Conservation (phyloP, 768 basidiomycete species). For the Punctularia strigosozonata region DNA sequence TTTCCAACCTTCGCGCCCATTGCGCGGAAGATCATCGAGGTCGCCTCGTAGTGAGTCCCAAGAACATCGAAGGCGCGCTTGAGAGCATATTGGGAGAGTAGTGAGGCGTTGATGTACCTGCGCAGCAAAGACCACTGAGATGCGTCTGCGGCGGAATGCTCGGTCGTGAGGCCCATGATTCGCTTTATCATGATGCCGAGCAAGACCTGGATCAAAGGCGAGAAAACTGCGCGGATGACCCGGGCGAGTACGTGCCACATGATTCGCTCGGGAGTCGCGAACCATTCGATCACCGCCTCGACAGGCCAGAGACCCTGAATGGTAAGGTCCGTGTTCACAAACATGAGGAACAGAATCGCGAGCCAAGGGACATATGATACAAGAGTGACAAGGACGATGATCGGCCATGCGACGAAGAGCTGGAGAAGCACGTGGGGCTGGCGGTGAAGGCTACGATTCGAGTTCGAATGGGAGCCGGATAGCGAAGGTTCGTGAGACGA, state of each 20-base stretch:
- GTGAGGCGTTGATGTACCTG: constrained; percentile 24
- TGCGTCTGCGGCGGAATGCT: constrained; percentile 13
- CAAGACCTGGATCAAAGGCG: constrained; percentile 26
- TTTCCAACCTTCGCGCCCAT: constrained; percentile 39
- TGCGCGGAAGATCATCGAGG: constrained; percentile 30
- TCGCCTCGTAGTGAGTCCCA: constrained; percentile 33
- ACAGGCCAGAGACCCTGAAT: constrained; percentile 19
- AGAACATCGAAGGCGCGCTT: constrained; percentile 28
- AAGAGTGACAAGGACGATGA: constrained; percentile 23
- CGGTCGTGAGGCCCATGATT: constrained; percentile 25
- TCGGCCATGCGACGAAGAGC: constrained; percentile 27
- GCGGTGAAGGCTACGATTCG: constrained; percentile 24
- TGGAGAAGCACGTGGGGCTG: constrained; percentile 22
- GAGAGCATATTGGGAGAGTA: constrained; percentile 25
- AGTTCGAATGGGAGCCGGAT: constrained; percentile 24
- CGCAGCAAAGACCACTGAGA: constrained; percentile 22
- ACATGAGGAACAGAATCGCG: constrained; percentile 26
- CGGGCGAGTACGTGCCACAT: constrained; percentile 28
- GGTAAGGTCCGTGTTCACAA: constrained; percentile 20
- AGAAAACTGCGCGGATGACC: constrained; percentile 22
- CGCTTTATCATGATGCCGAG: constrained; percentile 30
- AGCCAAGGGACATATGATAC: constrained; percentile 33
- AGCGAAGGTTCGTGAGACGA: constrained; percentile 28
- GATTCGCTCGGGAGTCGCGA: constrained; percentile 27
- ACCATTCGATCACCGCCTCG: constrained; percentile 31